Evolutionary conservation across 495 filamentous ascomycete genomes (phyloP), one percentile per base, ranked within the genome.

Genomic region (Penicillium nucicola): DNA sequence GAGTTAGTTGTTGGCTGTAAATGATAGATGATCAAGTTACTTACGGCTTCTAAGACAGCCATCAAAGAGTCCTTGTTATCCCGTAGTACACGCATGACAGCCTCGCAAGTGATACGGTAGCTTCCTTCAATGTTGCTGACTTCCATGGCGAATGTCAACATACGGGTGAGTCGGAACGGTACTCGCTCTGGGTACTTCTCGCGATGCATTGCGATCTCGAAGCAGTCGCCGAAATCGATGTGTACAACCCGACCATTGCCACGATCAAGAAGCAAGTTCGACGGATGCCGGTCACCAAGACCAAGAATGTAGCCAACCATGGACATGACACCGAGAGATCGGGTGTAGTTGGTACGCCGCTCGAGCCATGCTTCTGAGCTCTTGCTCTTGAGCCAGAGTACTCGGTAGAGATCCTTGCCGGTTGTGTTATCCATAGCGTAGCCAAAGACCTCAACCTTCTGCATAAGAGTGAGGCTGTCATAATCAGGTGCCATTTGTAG

Each of bases 101-200:
- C 90, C 66, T 99, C 95, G 57, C 90, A 97, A 10, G 92, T 96
- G 42, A 93, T 96, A 18, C 95, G 84, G 76, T 95, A 99, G 71
- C 89, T 95, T 60, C 93, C 93, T 63, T 97, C 93, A 44, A 99
- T 97, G 64, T 99, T 99, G 76, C 89, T 95, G 25, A 97, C 91
- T 71, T 99, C 93, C 93, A 99, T 99, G 5, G 95, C 93, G 61
- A 95, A 97, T 0, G 93, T 99, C 66, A 99, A 80, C 93, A 99
- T 99, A 48, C 93, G 81, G 11, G 93, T 99, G 14, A 99, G 79
- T 31, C 93, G 84, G 88, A 99, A 99, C 2, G 93, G 93, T 49
- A 97, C 93, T 42, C 93, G 81, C 66, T 99, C 93, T 0, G 93
- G 93, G 60, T 97, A 99, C 67, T 99, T 99, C 68, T 99, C 93